Base-by-base conservation (phyloP, 1,284 basidiomycete species). In the Earliella scabrosa region DNA sequence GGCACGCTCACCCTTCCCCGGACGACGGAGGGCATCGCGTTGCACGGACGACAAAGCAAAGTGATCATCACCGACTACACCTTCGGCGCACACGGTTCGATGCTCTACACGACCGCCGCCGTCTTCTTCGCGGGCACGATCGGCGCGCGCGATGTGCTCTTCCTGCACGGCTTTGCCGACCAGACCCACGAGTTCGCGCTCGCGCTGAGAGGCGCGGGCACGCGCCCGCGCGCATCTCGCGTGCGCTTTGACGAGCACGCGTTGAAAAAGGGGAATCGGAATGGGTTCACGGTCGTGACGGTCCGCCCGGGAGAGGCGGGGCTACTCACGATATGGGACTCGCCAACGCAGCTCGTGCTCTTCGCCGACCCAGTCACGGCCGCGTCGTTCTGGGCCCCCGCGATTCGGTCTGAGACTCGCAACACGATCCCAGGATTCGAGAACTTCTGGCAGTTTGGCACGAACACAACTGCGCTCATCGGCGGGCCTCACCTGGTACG, bases 11-110 rank as follows among this genome's bases (percentile, higher is more conserved):
- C 79, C 27, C 68, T 92, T 18, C 89, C 90, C 3, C 71, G 75
- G 38, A 72, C 80, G 10, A 77, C 75, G 0, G 70, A 75, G 1
- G 66, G 76, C 11, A 83, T 91, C 60, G 82, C 82, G 2, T 78
- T 92, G 16, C 70, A 72, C 27, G 89, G 89, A 5, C 81, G 89
- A 7, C 80, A 90, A 68, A 88, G 86, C 41, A 90, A 88, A 69
- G 71, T 89, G 23, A 72, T 92, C 29, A 78, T 88, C 23, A 84
- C 85, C 0, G 82, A 90, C 69, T 90, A 88, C 66, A 70, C 76
- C 2, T 89, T 87, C 65, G 88, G 89, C 5, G 45, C 18, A 1
- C 76, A 68, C 13, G 85, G 85, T 10, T 75, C 72, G 43, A 65
- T 86, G 4, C 67, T 79, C 3, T 90, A 86, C 68, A 86, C 88